Evolutionary conservation across 2,329 filamentous ascomycete genomes (phyloP), one percentile per base, ranked within the genome.

Genomic region (Apiospora arundinis): DNA sequence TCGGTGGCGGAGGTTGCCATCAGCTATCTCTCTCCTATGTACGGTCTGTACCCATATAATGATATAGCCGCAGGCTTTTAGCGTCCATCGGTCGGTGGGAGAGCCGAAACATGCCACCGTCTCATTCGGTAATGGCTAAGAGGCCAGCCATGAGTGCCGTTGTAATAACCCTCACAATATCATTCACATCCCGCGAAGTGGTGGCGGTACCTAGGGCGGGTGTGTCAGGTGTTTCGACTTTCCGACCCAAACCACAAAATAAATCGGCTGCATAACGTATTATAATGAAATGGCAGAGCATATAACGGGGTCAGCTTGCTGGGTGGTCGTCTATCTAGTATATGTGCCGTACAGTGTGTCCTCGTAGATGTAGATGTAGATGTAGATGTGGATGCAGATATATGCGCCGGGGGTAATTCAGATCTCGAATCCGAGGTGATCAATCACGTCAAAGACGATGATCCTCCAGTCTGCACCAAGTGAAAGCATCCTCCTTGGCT

Each of bases 61-160:
- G 6, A 32, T 32, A 32, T 32, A 32, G 32, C 32, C 32, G 56
- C 56, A n/a, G 32, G 28, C 56, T 40, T 63, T 40, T 63, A 63
- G 56, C 56, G 56, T 63, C 18, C 56, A 63, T 21, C 56, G 56
- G 56, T 18, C 56, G 56, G 56, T n/a, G 56, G 56, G 37, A 63
- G 56, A 63, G 56, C 56, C 56, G 56, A 63, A 63, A 63, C 56
- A 60, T 37, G 52, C 52, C 52, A 37, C 52, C 28, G 56, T 63
- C 56, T 63, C 28, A 63, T 63, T 63, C 32, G 56, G 56, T 60
- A 60, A 25, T 60, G 28, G 25, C 23, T 16, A n/a, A 21, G 45
- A 48, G 21, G 45, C 45, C 32, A 32, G 32, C 6, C 8, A n/a
- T 45, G 42, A 28, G 25, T 40, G 21, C 28, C 56, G 56, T 60